Conservation (phyloP, 495 filamentous ascomycete genomes). For the Ascodesmis nigricans region DNA sequence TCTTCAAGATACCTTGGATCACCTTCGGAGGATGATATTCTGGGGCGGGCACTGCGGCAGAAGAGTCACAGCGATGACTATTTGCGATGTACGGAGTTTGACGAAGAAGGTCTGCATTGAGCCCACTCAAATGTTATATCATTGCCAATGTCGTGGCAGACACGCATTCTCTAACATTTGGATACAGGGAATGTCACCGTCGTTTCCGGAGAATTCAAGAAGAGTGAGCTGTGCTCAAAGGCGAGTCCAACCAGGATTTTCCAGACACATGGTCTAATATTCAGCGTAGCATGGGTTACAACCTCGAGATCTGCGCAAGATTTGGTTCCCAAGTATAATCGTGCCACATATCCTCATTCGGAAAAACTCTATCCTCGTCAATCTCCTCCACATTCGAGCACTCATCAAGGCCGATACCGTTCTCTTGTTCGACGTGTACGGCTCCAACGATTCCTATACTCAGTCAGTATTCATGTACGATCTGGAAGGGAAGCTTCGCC, state of each 20-base stretch:
- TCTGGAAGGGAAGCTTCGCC: constrained; percentile 38
- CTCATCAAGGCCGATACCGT: constrained; percentile 88
- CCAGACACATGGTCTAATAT: constrained; percentile 15
- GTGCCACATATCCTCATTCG: constrained; percentile 93
- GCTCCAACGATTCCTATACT: constrained; percentile 79
- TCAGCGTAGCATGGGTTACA: constrained; percentile 63
- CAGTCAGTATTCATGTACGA: constrained; percentile 97
- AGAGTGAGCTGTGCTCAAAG: constrained; percentile 88
- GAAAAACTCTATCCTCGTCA: constrained; percentile 81
- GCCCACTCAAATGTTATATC: not conserved
- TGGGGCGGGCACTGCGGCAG: constrained; percentile 17
- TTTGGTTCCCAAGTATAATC: constrained; percentile 72
- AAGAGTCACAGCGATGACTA: constrained; percentile 20
- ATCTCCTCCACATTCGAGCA: constrained; percentile 77
- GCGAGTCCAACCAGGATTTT: constrained; percentile 16
- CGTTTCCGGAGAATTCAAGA: constrained; percentile 89
- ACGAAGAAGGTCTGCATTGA: constrained; percentile 38
- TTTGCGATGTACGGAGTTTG: constrained; percentile 82
- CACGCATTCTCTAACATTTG: constrained; percentile 2
- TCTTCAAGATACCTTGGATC: constrained; percentile 20
- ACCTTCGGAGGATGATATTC: constrained; percentile 19
- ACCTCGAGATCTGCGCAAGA: constrained; percentile 81
- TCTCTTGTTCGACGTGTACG: constrained; percentile 85
- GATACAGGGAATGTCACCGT: constrained; percentile 56
- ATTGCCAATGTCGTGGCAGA: not conserved